Evolutionary conservation across 495 filamentous ascomycete species (phyloP).

Genomic region (Penicillium parvum): DNA sequence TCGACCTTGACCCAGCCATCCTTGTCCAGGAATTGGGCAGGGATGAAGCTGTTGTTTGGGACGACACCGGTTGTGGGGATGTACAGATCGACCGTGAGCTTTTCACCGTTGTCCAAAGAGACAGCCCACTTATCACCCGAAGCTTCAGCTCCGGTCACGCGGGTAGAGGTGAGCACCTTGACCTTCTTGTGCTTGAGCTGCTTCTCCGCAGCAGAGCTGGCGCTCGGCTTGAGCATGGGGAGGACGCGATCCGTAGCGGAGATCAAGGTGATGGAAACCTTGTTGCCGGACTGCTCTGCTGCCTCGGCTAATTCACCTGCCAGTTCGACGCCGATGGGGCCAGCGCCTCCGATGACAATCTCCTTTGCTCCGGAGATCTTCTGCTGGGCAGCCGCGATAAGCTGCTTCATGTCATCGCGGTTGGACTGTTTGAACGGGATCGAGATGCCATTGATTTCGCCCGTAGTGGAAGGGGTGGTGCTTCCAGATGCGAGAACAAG

Average conservation of each 20-base stretch:
- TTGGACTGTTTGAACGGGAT: slow-evolving; percentile 51
- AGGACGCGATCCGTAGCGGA: slow-evolving; percentile 33
- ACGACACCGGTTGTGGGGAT: slow-evolving; percentile 57
- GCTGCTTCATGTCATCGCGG: slow-evolving; percentile 37
- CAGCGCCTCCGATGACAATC: slow-evolving; percentile 64
- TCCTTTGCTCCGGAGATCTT: slow-evolving; percentile 48
- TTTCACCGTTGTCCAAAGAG: slow-evolving; percentile 38
- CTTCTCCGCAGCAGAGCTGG: slow-evolving; percentile 23
- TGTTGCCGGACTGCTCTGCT: slow-evolving; percentile 33
- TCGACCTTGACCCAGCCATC: slow-evolving; percentile 53
- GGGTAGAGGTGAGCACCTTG: slow-evolving; percentile 23
- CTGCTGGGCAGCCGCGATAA: slow-evolving; percentile 41
- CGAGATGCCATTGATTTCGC: slow-evolving; percentile 31
- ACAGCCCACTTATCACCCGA: slow-evolving; percentile 25
- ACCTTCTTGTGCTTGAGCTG: slow-evolving; percentile 23
- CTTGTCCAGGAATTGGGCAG: slow-evolving; percentile 43
- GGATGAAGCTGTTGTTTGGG: slow-evolving; percentile 59
- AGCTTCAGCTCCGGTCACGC: slow-evolving; percentile 12
- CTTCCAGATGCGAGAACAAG: slow-evolving; percentile 51
- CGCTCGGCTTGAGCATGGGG: slow-evolving; percentile 24
- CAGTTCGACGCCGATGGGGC: slow-evolving; percentile 62
- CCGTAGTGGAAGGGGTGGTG: slow-evolving; percentile 42
- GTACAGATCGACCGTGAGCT: slow-evolving; percentile 52
- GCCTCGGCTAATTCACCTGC: slow-evolving; percentile 55
- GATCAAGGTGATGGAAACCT: slow-evolving; percentile 46